A percentile compares a stretch with the other conserved stretches of the same genome.
Conservation (phyloP, 257 asterid genomes). For the Solanum appendiculatum region DNA sequence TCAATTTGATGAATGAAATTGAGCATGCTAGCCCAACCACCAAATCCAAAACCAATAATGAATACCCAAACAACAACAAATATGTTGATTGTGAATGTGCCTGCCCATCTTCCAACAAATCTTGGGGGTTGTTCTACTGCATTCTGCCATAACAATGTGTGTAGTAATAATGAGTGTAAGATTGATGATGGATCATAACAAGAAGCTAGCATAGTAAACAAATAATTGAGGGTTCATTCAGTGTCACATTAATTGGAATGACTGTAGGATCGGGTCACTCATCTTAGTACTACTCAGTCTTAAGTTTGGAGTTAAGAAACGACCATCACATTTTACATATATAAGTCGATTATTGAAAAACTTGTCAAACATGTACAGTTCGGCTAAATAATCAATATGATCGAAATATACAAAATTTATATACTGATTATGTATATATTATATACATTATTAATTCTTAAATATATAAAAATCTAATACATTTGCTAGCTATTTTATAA, state of each 20-base stretch:
- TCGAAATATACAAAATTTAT: not conserved
- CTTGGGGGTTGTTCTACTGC: constrained; percentile 42
- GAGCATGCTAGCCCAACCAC: constrained; percentile 38
- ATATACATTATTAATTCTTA: too few relatives aligned
- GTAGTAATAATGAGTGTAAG: not conserved
- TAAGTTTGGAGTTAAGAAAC: not conserved
- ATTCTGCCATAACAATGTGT: constrained; percentile 14
- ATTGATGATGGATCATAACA: not conserved
- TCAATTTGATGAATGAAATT: constrained; percentile 45
- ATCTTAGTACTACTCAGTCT: not conserved
- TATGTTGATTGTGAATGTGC: constrained; percentile 20
- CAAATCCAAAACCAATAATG: constrained; percentile 36
- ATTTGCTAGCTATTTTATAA: too few relatives aligned
- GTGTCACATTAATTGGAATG: not conserved
- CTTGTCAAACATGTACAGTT: not conserved
- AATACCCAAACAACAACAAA: constrained; percentile 37
- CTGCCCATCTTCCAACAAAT: constrained; percentile 31
- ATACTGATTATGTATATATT: not conserved
- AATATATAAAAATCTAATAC: too few relatives aligned
- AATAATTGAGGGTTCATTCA: not conserved
- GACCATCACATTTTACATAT: not conserved
- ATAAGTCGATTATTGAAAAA: not conserved
- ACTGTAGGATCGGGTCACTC: not conserved
- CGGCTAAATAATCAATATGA: too few relatives aligned
- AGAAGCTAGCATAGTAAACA: not conserved